Evolutionary conservation across 225 moss, liverwort and hornwort species (phyloP).

Genomic region (Sphagnum tenellum): DNA sequence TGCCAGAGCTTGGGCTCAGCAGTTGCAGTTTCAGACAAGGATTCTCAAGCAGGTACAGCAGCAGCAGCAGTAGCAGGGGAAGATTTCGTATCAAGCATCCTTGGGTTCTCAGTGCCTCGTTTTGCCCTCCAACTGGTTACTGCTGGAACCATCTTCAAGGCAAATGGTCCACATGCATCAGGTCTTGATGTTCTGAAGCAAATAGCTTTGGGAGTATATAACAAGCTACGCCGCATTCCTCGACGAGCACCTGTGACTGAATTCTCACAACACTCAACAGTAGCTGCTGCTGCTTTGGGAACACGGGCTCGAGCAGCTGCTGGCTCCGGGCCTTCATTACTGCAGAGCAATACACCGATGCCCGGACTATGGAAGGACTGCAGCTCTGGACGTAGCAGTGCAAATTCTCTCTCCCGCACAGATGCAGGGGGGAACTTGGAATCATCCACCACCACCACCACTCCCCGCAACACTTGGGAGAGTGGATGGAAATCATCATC

Average conservation of each 20-base stretch:
- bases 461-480: slow-evolving; percentile 69
- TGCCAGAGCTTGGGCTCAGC: slow-evolving; percentile 75
- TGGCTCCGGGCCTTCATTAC: neutral
- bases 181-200: slow-evolving; percentile 71
- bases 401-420: slow-evolving; percentile 15
- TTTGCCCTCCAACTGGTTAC: slow-evolving; percentile 84
- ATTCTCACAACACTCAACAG: slow-evolving; percentile 12
- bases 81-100: slow-evolving; percentile 31
- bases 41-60: slow-evolving; percentile 20
- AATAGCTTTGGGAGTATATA: slow-evolving; percentile 86
- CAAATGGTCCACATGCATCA: slow-evolving; percentile 49
- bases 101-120: slow-evolving; percentile 77
- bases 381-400: slow-evolving; percentile 58
- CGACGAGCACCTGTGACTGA: slow-evolving; percentile 24
- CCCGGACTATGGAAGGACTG: slow-evolving; percentile 97
- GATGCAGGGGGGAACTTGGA: slow-evolving; percentile 33
- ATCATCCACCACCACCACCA: slow-evolving; percentile 44
- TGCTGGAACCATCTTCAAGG: slow-evolving; percentile 77
- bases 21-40: slow-evolving; percentile 43
- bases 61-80: slow-evolving; percentile 37
- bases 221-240: slow-evolving; percentile 77
- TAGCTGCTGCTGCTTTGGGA: slow-evolving; percentile 13
- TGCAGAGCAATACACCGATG: slow-evolving; percentile 49
- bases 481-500: slow-evolving; percentile 72
- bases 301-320: slow-evolving; percentile 24